Evolutionary conservation across 2,329 filamentous ascomycete genomes (phyloP), one percentile per base, ranked within the genome.

Genomic region (Penicillium sp.): DNA sequence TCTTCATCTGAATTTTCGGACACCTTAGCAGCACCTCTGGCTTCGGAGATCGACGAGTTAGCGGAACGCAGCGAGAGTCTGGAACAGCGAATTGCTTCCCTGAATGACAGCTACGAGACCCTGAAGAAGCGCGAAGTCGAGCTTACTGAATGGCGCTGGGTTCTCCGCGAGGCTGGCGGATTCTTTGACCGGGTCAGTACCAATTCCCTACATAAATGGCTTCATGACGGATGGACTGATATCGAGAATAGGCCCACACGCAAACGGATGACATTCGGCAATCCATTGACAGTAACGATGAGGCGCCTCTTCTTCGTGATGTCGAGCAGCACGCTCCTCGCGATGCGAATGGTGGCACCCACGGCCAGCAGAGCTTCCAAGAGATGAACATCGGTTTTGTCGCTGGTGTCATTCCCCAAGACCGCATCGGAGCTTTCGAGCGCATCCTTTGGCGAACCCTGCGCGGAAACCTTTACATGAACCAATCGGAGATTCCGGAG

Each of bases 331-430:
- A 90, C 65, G 77, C 76, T 38, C 48, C 58, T n/a, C 63, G 61
- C 45, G 78, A 78, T 44, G 74, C 81, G 41, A 86, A 88, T 50
- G 80, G 80, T 13, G 77, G 78, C 48, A 72, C 74, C 41, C 74
- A 75, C n/a, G 85, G 77, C 29, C 88, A 93, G 64, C 82, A 86
- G 55, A 93, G 88, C 34, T 96, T 98, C 70, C 93, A 89, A 5
- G 89, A 89, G 52, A 95, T 97, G 87, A 96, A 97, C 73, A 98
- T 98, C 66, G 93, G 93, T 8, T 98, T 98, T 63, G 91, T 98
- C 43, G 87, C 93, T 44, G 93, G 93, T 71, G 93, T 97, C 60
- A 97, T 98, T 60, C 82, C 87, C 29, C 83, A 93, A 44, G 91
- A 97, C 65, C 84, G 91, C 41, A 91, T 98, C 50, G 90, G 85